These are phyloP conservation scores for Phytopythium vexans DNA, from an alignment of 352 stramenopile species.

Conservation along the genomic window DNA sequence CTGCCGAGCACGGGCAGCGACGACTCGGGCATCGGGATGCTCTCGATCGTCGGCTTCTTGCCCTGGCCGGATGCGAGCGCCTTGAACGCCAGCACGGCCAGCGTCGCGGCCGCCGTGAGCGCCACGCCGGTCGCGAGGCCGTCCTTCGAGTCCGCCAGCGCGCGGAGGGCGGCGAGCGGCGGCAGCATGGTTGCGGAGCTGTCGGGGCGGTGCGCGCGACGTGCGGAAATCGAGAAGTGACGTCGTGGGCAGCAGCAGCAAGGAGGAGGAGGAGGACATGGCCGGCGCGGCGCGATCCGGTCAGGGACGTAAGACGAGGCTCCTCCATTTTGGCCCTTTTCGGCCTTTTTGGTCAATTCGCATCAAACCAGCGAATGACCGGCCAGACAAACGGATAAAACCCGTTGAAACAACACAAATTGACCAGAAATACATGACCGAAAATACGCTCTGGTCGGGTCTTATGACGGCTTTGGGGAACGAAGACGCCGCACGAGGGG, in stretches of 20 bases:
- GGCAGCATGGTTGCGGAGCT: neutral
- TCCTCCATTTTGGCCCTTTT: no score
- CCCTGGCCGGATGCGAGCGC: neutral
- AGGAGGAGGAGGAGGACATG: neutral
- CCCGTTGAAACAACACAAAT: no score
- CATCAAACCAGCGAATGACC: no score
- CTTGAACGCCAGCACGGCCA: constrained; percentile 1
- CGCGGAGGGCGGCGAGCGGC: neutral
- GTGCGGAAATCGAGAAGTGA: neutral
- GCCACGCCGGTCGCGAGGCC: neutral
- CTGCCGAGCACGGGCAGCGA: constrained; percentile 29
- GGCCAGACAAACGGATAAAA: no score
- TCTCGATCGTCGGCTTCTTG: constrained; percentile 1
- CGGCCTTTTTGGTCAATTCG: no score
- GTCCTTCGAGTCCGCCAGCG: neutral
- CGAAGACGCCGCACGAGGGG: no score
- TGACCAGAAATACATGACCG: no score
- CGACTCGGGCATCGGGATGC: constrained; percentile 7
- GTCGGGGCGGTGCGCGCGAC: neutral
- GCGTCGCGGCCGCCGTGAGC: neutral
- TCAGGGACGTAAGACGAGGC: no score
- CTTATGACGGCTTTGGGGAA: no score
- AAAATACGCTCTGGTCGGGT: no score
- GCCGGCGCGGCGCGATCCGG: no score
- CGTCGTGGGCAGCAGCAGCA: neutral